Percentiles rank a stretch among this genome's conserved stretches.
These are phyloP conservation scores for Carex arenaria DNA, from an alignment of 202 grass and related monocot species.

Conservation along the genomic window DNA sequence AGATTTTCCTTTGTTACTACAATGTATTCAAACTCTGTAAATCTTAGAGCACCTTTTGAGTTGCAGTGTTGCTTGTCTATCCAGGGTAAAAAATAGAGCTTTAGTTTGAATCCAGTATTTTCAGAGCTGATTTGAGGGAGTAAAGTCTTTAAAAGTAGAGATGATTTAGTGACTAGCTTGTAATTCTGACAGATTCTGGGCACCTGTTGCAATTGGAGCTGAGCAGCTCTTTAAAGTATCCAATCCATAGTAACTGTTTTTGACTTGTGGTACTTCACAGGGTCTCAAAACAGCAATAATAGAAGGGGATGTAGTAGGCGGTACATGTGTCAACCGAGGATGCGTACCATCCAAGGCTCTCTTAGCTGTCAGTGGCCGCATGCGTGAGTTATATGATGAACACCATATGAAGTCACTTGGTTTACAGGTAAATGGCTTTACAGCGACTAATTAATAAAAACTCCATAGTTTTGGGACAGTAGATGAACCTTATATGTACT, in stretches of 20 bases:
- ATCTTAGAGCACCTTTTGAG: no score
- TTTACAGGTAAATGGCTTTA: constrained; percentile 43
- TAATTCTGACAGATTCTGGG: not conserved
- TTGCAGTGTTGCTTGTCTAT: no score
- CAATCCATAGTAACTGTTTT: not conserved
- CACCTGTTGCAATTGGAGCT: not conserved
- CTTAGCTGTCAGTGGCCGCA: constrained; percentile 91
- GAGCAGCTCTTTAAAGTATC: not conserved
- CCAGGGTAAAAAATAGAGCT: no score
- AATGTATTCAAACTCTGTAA: no score
- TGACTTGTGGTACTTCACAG: constrained; percentile 23
- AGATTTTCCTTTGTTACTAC: no score
- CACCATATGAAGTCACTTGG: constrained; percentile 91
- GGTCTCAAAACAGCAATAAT: constrained; percentile 93
- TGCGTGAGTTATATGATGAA: constrained; percentile 82
- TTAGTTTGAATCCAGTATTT: no score
- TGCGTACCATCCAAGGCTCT: constrained; percentile 96
- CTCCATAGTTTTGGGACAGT: not conserved
- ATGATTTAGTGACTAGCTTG: not conserved
- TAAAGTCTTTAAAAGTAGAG: not conserved
- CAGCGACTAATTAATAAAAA: not conserved
- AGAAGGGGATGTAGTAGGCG: constrained; percentile 87
- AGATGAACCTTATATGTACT: not conserved
- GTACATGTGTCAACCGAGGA: constrained; percentile 94
- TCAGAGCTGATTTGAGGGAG: not conserved